Conservation (phyloP, 108 stramenopile genomes). For the Parmales sp. region DNA sequence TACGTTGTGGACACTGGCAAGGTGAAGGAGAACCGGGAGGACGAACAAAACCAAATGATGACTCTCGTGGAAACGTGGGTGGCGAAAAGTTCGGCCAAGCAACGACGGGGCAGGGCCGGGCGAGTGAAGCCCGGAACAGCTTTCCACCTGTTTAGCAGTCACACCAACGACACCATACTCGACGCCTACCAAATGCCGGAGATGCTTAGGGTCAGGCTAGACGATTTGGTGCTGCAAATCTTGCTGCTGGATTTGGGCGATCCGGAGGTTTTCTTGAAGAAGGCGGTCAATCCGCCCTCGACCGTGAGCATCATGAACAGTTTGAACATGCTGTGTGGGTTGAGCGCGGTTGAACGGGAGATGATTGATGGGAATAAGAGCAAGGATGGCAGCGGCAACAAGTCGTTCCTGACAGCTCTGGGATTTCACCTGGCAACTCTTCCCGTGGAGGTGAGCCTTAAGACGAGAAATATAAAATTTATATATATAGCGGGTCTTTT, state of each 20-base stretch:
- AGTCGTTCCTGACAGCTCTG: constrained; percentile 61
- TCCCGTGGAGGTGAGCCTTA: constrained; percentile 79
- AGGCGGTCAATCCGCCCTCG: constrained; percentile 61
- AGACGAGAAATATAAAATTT: no score
- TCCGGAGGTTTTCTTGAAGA: constrained; percentile 42
- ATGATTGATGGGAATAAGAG: constrained; percentile 20
- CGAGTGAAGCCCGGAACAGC: constrained; percentile 73
- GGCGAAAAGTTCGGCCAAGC: constrained; percentile 60
- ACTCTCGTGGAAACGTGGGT: constrained; percentile 75
- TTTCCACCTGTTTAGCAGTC: constrained; percentile 49
- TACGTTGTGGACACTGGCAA: constrained; percentile 54
- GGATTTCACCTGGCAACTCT: constrained; percentile 76
- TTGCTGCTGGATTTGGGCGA: constrained; percentile 60
- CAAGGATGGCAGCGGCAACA: neutral
- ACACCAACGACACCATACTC: constrained; percentile 43
- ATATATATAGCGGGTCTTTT: no score
- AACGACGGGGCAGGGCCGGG: constrained; percentile 84
- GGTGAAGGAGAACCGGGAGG: constrained; percentile 61
- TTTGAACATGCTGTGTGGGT: constrained; percentile 44
- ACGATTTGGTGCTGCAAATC: constrained; percentile 77
- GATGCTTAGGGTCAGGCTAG: constrained; percentile 78
- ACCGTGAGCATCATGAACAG: constrained; percentile 45
- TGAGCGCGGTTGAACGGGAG: constrained; percentile 50
- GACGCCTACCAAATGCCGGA: constrained; percentile 68
- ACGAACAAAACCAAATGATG: constrained; percentile 55